Evolutionary conservation across 208 protist species (phyloP).

Genomic region (Crithidia fasciculata): DNA sequence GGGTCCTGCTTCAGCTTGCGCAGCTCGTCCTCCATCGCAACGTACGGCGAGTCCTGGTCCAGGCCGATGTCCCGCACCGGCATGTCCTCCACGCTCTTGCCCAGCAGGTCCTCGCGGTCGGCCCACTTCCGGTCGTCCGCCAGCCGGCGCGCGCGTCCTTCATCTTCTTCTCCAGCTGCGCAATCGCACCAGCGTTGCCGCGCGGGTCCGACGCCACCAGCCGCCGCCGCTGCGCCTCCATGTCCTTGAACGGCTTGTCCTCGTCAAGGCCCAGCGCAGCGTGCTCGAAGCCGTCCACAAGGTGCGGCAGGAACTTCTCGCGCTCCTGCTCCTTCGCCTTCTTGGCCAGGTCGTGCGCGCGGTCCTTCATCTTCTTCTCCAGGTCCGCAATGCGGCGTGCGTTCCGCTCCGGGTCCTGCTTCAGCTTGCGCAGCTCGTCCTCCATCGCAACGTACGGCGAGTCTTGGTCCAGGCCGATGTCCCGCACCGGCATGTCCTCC

Average conservation of each 20-base stretch:
- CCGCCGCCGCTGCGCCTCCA: slow-evolving; percentile 66
- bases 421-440: slow-evolving; percentile 30
- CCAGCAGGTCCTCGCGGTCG: slow-evolving; percentile 7
- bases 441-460: too few relatives aligned
- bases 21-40: too few relatives aligned
- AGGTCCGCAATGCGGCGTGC: slow-evolving; percentile 46
- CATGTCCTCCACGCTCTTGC: too few relatives aligned
- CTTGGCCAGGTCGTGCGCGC: slow-evolving; percentile 56
- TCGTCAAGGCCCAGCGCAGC: slow-evolving; percentile 61
- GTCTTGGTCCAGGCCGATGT: too few relatives aligned
- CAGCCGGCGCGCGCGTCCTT: slow-evolving; percentile 30
- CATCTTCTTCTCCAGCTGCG: slow-evolving; percentile 40
- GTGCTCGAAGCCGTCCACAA: slow-evolving; percentile 1
- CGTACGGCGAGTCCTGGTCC: too few relatives aligned
- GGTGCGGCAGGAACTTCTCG: slow-evolving; percentile 45
- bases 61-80: too few relatives aligned
- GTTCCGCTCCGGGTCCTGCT: slow-evolving; percentile 50
- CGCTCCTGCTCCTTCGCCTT: slow-evolving; percentile 62
- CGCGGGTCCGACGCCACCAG: slow-evolving; percentile 48
- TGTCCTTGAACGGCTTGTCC: slow-evolving; percentile 60
- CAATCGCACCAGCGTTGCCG: slow-evolving; percentile 31
- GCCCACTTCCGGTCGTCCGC: slow-evolving; percentile 54
- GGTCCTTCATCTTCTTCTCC: slow-evolving; percentile 56
- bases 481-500: too few relatives aligned
- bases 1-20: slow-evolving; percentile 55